Evolutionary conservation across 805 yeast genomes (phyloP), one percentile per base, ranked within the genome.

Genomic region (Lachancea sp.): DNA sequence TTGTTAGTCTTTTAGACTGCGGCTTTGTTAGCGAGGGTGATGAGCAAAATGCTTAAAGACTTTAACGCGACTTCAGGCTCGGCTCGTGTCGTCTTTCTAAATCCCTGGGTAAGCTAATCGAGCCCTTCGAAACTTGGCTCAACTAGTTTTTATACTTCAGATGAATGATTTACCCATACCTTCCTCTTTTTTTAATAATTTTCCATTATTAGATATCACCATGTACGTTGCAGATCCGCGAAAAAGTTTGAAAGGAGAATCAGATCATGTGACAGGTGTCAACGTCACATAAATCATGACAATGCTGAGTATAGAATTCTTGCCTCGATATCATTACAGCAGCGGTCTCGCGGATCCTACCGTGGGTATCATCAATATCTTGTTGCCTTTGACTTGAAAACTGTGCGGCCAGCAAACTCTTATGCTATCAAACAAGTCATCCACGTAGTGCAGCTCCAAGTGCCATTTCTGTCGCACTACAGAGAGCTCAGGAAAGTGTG

Each of bases 381-480:
- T 15, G 22, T 30, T n/a, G 15, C 22, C 38, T 15, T 10, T 40
- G n/a, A 33, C 9, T 7, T 32, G 43, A 16, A 40, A 32, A 4
- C 50, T 10, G n/a, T 48, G 51, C 11, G 63, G 56, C 95, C 95
- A 87, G n/a, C 82, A 85, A 32, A 72, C 71, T 29, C 66, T 68
- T 36, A 88, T 66, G 10, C 82, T 95, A 58, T 88, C 95, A 72
- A 85, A 77, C 52, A 89, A 83, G 51, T 84, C 88, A 53, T 74
- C 77, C 36, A 86, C 91, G 56, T 84, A 88, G 38, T 66, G 65
- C 12, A 88, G 59, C 42, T 74, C 70, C 39, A 86, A 67, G 0
- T 80, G 83, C 53, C 81, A 72, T 48, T 80, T 82, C 4, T 70
- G 64, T 50, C 63, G 53, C 36, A 79, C 70, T 20, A 46, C 32